Base-by-base conservation (phyloP, 179 eudicot genomes). In the Silene coronaria region DNA sequence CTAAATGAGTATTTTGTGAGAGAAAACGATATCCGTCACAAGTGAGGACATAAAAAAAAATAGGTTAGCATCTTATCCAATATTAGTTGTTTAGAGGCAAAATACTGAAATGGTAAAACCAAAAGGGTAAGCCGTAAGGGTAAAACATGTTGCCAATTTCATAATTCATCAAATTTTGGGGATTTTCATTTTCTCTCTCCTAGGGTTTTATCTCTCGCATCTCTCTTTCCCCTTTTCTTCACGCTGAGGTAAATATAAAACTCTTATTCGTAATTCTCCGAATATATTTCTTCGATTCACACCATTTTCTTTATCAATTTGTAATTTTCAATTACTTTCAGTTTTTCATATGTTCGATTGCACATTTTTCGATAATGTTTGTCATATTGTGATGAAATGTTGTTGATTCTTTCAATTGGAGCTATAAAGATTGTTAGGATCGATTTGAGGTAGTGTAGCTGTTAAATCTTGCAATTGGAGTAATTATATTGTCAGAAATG, bases 151-250 rank as follows among this genome's bases (percentile, higher is more conserved):
- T 38, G 2, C 12, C 2, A 38, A 38, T 38, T 9, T 38, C 45
- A 38, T 38, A 51, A 51, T 51, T 45, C 57, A 19, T 45, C 38
- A 42, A 22, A 22, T 19, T 42, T 68, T 22, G 58, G 57, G 58
- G 58, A 46, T 22, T 82, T 71, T 82, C 84, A 46, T 22, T 75
- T 67, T 82, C 84, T 82, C 82, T 78, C 84, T 78, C 82, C 80
- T 78, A 82, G 82, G 82, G 80, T 78, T 82, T 78, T 62, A 30
- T 46, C 27, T 30, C 28, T 27, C 45, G 3, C 42, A 64, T 24
- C 24, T 61, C 24, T 24, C 66, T 24, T 27, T 59, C 34, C 57
- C 64, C 19, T 32, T 21, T 26, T 59, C 21, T 6, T 38, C 57
- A 23, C 68, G 17, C 32, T 59, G 24, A 73, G 76, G 67, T 62